Conservation (phyloP, 176 grass and related monocot genomes). For the Zea luxurians region DNA sequence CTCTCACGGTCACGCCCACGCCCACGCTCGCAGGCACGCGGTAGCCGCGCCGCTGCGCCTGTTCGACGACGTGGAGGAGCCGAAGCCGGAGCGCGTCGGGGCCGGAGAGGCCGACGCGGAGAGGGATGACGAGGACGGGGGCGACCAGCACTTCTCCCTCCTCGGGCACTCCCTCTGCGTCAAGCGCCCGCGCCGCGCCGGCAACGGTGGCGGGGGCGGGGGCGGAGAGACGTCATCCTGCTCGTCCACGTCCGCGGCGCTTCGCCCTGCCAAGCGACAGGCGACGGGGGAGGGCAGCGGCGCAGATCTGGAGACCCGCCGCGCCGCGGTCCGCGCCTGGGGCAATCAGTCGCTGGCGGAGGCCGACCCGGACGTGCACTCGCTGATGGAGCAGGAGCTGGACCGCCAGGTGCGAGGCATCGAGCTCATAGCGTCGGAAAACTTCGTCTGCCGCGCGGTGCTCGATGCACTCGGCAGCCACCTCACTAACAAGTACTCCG, state of each 20-base stretch:
- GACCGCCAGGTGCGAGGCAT: conserved; percentile 85
- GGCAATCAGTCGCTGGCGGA: conserved; percentile 72
- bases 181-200: conserved; percentile 64
- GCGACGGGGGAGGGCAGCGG: conserved; percentile 18
- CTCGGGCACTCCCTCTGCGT: conserved; percentile 80
- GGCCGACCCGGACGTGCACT: conserved; percentile 74
- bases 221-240: conserved; percentile 51
- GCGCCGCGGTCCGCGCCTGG: conserved; percentile 64
- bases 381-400: conserved; percentile 79
- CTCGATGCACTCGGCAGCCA: conserved; percentile 96
- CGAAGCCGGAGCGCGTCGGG: conserved; percentile 35
- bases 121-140: conserved; percentile 33
- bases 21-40: conserved; percentile 21
- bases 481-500: conserved; percentile 98
- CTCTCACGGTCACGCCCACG: conserved; percentile 28
- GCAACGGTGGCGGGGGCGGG: conserved; percentile 19
- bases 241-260: conserved; percentile 56
- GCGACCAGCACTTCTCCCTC: conserved; percentile 66
- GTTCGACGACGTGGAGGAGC: conserved; percentile 51
- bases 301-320: conserved; percentile 61
- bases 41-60: conserved; percentile 37
- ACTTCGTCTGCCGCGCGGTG: conserved; percentile 93
- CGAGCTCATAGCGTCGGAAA: conserved; percentile 96
- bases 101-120: not conserved
- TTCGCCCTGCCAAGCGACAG: conserved; percentile 50